A percentile compares a stretch with the other conserved stretches of the same genome.
Conservation (phyloP, 345 rosid species). For the Anacardium occidentale region DNA sequence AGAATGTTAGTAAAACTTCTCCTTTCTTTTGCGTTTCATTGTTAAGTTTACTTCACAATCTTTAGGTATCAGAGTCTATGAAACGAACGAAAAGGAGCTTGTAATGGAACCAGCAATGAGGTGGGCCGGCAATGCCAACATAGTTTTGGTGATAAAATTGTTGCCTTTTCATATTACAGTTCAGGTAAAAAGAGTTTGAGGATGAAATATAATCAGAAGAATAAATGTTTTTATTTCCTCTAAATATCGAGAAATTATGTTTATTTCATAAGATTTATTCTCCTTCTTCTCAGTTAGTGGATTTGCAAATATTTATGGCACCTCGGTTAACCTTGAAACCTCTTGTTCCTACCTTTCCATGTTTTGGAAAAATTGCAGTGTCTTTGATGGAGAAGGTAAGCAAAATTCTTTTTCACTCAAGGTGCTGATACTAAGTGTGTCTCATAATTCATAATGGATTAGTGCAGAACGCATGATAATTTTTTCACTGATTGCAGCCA, state of each 20-base stretch:
- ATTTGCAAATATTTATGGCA: conserved; percentile 48
- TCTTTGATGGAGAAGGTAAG: conserved; percentile 72
- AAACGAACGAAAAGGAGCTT: conserved; percentile 71
- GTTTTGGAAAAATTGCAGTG: conserved; percentile 55
- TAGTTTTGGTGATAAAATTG: conserved; percentile 54
- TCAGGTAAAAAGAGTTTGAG: conserved; percentile 48
- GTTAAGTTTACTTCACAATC: conserved; percentile 5
- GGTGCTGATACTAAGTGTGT: neutral
- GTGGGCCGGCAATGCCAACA: conserved; percentile 84
- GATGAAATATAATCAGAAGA: conserved; percentile 10
- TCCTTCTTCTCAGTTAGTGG: conserved; percentile 53
- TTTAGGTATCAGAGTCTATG: conserved; percentile 61
- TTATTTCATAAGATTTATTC: conserved; percentile 16
- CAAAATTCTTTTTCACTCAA: neutral
- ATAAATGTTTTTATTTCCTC: neutral
- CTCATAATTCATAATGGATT: neutral
- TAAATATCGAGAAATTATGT: neutral
- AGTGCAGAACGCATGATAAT: neutral
- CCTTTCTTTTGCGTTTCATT: neutral
- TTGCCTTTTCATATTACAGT: conserved; percentile 46
- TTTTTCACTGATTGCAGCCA: conserved; percentile 45
- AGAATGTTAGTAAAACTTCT: neutral
- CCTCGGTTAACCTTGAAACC: conserved; percentile 67
- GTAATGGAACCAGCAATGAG: conserved; percentile 66
- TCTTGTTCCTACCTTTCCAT: conserved; percentile 75